Evolutionary conservation across 768 basidiomycete species (phyloP).

Genomic region (Gloeostereum incarnatum): DNA sequence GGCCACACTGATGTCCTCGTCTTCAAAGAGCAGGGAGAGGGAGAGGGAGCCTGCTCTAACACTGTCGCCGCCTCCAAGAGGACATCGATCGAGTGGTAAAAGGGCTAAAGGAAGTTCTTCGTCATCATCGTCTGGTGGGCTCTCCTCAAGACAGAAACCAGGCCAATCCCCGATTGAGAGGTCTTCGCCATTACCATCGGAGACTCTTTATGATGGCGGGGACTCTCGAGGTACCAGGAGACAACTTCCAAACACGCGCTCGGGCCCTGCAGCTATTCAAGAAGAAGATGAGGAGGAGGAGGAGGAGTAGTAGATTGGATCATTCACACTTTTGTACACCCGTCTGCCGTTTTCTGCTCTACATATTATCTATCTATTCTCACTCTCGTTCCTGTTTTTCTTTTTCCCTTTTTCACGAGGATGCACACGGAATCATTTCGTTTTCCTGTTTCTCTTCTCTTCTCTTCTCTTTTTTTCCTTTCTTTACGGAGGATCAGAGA

Average conservation of each 20-base stretch:
- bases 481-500: too few species aligned
- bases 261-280: conserved; percentile 70
- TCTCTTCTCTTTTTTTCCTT: too few species aligned
- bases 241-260: conserved; percentile 58
- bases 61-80: conserved; percentile 44
- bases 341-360: not conserved
- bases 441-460: too few species aligned
- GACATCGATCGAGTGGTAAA: conserved; percentile 26
- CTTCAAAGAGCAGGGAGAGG: conserved; percentile 15
- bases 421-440: not conserved
- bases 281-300: conserved; percentile 87
- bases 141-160: conserved; percentile 31
- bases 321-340: not conserved
- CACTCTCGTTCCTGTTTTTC: not conserved
- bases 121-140: conserved; percentile 10
- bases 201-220: conserved; percentile 34
- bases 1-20: conserved; percentile 24
- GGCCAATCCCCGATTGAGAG: conserved; percentile 55
- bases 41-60: conserved; percentile 30
- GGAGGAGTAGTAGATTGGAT: conserved; percentile 25
- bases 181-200: conserved; percentile 48
- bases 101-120: conserved; percentile 18
- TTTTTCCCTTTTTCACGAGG: not conserved
- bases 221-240: conserved; percentile 51
- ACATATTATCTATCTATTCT: not conserved